Evolutionary conservation across 352 stramenopile species (phyloP).

Genomic region (Blastocystis sp.): DNA sequence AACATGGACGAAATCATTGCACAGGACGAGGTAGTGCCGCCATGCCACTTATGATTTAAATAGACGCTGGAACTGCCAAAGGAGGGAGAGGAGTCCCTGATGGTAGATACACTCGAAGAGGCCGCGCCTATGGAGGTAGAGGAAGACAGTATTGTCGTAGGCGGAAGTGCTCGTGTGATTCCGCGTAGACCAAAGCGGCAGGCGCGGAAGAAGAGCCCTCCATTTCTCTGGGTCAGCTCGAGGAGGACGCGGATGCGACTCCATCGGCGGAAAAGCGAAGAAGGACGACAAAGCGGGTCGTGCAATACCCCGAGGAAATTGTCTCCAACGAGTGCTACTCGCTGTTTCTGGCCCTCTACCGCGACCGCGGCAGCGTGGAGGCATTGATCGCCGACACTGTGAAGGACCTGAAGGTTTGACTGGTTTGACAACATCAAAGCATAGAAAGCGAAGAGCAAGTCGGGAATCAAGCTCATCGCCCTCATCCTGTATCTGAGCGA

Average conservation of each 20-base stretch:
- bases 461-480: constrained; percentile 12
- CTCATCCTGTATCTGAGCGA: constrained; percentile 43
- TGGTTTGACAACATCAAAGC: neutral
- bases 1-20: neutral
- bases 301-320: neutral
- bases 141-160: constrained; percentile 7
- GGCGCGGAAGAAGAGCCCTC: neutral
- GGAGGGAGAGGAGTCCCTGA: neutral
- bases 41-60: neutral
- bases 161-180: neutral
- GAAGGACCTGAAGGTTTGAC: constrained; percentile 48
- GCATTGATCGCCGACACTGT: neutral
- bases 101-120: neutral
- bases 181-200: constrained; percentile 1
- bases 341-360: constrained; percentile 13
- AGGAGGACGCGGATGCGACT: neutral
- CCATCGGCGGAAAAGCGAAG: neutral
- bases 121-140: neutral
- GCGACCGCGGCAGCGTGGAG: neutral
- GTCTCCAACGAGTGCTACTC: constrained; percentile 18
- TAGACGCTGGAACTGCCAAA: neutral
- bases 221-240: no score
- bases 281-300: neutral
- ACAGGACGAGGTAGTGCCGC: neutral
- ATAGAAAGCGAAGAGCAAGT: neutral